A percentile compares a stretch with the other conserved stretches of the same genome.
Evolutionary conservation across 768 basidiomycete genomes (phyloP).

Genomic region (Galerina sulciceps): DNA sequence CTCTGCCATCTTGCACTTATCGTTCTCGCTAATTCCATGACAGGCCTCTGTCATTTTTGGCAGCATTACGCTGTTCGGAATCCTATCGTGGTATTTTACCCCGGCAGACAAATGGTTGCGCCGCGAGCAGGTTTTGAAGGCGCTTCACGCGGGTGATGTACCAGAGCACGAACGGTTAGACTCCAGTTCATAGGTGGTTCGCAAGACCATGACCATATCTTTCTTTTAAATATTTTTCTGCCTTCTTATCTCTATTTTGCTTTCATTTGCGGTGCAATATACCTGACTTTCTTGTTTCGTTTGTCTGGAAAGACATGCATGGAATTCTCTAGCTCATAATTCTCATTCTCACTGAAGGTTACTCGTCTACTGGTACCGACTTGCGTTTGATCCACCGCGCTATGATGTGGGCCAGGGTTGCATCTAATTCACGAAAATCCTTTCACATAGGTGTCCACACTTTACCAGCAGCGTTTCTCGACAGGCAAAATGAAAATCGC

Average conservation of each 20-base stretch:
- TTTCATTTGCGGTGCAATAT: not conserved
- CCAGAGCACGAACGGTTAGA: not conserved
- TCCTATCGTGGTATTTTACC: slow-evolving; percentile 78
- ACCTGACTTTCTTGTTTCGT: not conserved
- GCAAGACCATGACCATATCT: not conserved
- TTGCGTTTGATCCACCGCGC: no score
- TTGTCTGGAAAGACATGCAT: no score
- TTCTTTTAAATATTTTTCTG: not conserved
- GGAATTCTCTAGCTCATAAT: no score
- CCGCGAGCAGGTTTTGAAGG: slow-evolving; percentile 60
- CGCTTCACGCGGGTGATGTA: slow-evolving; percentile 32
- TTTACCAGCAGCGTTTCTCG: no score
- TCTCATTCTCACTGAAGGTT: not conserved
- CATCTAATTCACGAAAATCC: no score
- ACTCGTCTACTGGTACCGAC: no score
- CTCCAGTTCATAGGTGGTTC: not conserved
- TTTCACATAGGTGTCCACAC: no score
- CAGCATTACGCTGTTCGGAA: slow-evolving; percentile 75
- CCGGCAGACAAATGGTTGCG: slow-evolving; percentile 84
- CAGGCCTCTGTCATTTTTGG: slow-evolving; percentile 83
- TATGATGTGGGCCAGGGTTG: no score
- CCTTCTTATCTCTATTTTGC: not conserved
- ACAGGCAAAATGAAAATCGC: not conserved
- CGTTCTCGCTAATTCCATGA: slow-evolving; percentile 2
- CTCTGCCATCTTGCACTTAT: not conserved